Conservation (phyloP, 208 protist species). For the Phytomonas francai region DNA sequence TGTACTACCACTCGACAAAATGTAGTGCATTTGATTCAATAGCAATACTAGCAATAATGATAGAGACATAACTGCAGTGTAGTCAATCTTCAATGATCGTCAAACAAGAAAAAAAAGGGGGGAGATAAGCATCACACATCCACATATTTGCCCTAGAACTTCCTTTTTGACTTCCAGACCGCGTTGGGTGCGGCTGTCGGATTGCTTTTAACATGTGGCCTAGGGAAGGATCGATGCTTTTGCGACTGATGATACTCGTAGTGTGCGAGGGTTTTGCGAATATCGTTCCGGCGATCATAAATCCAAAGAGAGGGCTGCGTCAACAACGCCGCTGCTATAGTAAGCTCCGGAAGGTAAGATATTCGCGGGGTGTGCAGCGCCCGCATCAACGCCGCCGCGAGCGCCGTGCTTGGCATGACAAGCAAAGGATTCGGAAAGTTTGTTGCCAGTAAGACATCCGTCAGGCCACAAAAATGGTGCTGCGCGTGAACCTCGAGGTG, state of each 20-base stretch:
- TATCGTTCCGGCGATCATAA: slow-evolving; percentile 16
- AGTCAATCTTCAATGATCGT: background rate
- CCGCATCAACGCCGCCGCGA: slow-evolving; percentile 47
- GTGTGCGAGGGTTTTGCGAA: slow-evolving; percentile 12
- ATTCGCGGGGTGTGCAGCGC: slow-evolving; percentile 55
- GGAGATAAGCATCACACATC: background rate
- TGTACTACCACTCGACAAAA: background rate
- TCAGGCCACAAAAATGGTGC: slow-evolving; percentile 75
- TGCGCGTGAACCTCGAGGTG: slow-evolving; percentile 62
- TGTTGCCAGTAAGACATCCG: slow-evolving; percentile 62
- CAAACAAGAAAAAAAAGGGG: background rate
- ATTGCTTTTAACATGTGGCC: slow-evolving; percentile 62
- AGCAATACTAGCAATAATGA: background rate
- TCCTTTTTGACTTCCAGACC: slow-evolving; percentile 6
- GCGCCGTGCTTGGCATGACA: slow-evolving; percentile 55
- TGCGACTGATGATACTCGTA: slow-evolving; percentile 20
- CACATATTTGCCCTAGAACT: background rate
- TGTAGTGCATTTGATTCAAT: background rate
- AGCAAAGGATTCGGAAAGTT: slow-evolving; percentile 58
- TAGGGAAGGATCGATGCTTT: slow-evolving; percentile 38
- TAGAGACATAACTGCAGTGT: background rate
- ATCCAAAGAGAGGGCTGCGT: slow-evolving; percentile 61
- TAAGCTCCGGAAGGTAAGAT: slow-evolving; percentile 65
- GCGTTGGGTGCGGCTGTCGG: slow-evolving; percentile 55
- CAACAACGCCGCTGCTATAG: slow-evolving; percentile 45